A percentile compares a stretch with the other conserved stretches of the same genome.
Evolutionary conservation across 83 land plant species (phyloP).

Genomic region (Thuja plicata): DNA sequence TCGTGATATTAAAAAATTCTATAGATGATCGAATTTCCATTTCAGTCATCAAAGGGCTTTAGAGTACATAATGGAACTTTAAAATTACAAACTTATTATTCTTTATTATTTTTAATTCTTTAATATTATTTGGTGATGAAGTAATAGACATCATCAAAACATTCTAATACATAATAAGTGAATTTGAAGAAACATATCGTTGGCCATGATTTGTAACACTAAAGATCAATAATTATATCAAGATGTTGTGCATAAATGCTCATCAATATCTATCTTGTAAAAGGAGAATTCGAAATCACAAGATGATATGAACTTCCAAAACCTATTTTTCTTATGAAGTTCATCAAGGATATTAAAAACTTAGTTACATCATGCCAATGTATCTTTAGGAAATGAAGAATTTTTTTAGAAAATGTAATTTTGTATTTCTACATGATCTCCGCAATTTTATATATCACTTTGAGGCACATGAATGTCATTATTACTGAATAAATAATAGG

Average conservation of each 20-base stretch:
- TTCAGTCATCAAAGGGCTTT: slow-evolving; percentile 34
- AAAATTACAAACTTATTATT: neutral
- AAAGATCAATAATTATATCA: slow-evolving; percentile 41
- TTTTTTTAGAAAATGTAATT: slow-evolving; percentile 31
- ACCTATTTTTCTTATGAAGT: slow-evolving; percentile 32
- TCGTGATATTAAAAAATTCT: slow-evolving; percentile 30
- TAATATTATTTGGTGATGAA: slow-evolving; percentile 19
- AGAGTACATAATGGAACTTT: slow-evolving; percentile 7
- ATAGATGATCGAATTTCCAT: slow-evolving; percentile 19
- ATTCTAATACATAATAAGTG: slow-evolving; percentile 26
- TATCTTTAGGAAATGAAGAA: slow-evolving; percentile 46
- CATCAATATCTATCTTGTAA: slow-evolving; percentile 11
- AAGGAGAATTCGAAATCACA: slow-evolving; percentile 9
- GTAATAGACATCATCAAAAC: slow-evolving; percentile 9
- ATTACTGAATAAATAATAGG: too few relatives aligned
- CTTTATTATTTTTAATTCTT: slow-evolving; percentile 3
- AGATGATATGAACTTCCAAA: slow-evolving; percentile 48
- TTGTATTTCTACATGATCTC: slow-evolving; percentile 35
- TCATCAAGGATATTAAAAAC: slow-evolving; percentile 29
- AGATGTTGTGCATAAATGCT: slow-evolving; percentile 17
- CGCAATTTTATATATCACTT: too few relatives aligned
- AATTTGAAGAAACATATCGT: slow-evolving; percentile 50
- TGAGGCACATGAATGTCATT: too few relatives aligned
- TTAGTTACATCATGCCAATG: slow-evolving; percentile 56
- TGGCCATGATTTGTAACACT: slow-evolving; percentile 51